Evolutionary conservation across 345 rosid genomes (phyloP).

Genomic region (Hibiscus mutabilis): DNA sequence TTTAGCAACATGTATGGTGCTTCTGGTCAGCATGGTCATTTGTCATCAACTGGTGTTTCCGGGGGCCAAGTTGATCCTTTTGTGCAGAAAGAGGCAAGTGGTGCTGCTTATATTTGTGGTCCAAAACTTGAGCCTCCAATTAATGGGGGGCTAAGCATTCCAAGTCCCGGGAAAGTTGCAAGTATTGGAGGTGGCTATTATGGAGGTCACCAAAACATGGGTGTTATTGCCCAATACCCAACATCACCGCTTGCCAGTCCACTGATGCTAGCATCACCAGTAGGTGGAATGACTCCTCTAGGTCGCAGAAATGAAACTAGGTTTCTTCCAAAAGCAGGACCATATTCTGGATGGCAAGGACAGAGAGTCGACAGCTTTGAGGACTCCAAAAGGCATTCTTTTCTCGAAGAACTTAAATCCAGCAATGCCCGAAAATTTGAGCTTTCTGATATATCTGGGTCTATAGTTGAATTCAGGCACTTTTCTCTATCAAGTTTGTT

Average conservation of each 20-base stretch:
- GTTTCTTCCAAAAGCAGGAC: slow-evolving; percentile 45
- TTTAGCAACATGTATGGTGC: slow-evolving; percentile 42
- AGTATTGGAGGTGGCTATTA: slow-evolving; percentile 33
- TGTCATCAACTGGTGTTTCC: slow-evolving; percentile 28
- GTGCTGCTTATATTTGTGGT: slow-evolving; percentile 37
- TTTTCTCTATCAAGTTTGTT: slow-evolving; percentile 24
- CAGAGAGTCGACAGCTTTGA: slow-evolving; percentile 52
- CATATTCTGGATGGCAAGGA: slow-evolving; percentile 79
- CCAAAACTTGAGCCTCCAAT: slow-evolving; percentile 44
- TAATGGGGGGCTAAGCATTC: slow-evolving; percentile 40
- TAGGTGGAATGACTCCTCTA: slow-evolving; percentile 46
- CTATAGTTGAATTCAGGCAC: slow-evolving; percentile 88
- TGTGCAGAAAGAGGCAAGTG: slow-evolving; percentile 35
- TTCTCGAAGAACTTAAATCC: slow-evolving; percentile 89
- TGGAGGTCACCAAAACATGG: slow-evolving; percentile 52
- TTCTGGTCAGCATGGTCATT: slow-evolving; percentile 42
- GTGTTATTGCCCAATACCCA: slow-evolving; percentile 55
- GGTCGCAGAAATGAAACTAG: slow-evolving; percentile 54
- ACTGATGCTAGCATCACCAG: slow-evolving; percentile 61
- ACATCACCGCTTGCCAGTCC: slow-evolving; percentile 65
- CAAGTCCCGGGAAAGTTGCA: slow-evolving; percentile 46
- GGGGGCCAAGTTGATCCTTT: slow-evolving; percentile 43
- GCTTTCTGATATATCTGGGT: slow-evolving; percentile 74
- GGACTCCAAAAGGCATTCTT: slow-evolving; percentile 59
- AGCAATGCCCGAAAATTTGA: slow-evolving; percentile 77